These are phyloP conservation scores for Boletus insuetus DNA, from an alignment of 768 basidiomycete species.

Conservation along the genomic window DNA sequence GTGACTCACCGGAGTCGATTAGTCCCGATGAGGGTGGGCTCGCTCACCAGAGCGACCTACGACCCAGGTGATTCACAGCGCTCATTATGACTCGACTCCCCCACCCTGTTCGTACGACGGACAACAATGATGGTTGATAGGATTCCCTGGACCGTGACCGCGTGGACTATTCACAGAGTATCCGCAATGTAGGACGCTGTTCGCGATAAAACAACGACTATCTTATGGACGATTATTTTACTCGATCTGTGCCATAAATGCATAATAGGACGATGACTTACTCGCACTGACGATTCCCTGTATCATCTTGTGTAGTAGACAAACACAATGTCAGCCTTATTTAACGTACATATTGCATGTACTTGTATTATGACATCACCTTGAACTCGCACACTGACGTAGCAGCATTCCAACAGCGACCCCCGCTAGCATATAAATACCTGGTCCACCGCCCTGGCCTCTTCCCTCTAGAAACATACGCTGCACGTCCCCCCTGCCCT, in stretches of 20 bases:
- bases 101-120: neutral
- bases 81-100: neutral
- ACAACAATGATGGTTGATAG: neutral
- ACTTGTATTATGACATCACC: no score
- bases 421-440: neutral
- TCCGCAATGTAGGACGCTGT: neutral
- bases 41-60: neutral
- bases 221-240: neutral
- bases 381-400: neutral
- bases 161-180: neutral
- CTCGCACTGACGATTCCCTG: neutral
- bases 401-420: neutral
- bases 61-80: neutral
- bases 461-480: neutral
- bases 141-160: neutral
- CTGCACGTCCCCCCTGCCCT: no score
- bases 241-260: slow-evolving; percentile 5
- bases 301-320: neutral
- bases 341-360: neutral
- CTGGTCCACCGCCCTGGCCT: neutral
- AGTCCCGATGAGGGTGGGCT: neutral
- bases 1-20: slow-evolving; percentile 25
- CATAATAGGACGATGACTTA: slow-evolving; percentile 1
- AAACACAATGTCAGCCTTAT: no score
- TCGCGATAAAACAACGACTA: neutral